Conservation (phyloP, 2,329 filamentous ascomycete species). For the Claviceps quebecensis region DNA sequence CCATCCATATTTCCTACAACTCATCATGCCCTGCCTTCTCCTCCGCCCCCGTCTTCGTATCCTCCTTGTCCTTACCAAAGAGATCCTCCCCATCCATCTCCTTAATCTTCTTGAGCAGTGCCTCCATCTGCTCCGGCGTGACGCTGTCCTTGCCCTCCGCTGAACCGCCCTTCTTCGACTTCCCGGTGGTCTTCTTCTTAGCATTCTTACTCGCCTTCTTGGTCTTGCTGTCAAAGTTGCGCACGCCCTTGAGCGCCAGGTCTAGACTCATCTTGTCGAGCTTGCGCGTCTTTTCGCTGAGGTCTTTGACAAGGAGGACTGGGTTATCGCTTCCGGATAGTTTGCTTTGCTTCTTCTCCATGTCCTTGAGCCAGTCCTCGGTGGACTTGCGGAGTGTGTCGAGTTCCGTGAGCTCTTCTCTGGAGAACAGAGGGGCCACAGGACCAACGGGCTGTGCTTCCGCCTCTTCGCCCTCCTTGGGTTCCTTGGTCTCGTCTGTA, state of each 20-base stretch:
- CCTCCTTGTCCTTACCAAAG: slow-evolving; percentile 13
- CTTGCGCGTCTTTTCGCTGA: slow-evolving; percentile 53
- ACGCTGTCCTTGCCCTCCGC: slow-evolving; percentile 26
- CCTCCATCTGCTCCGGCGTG: slow-evolving; percentile 23
- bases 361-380: slow-evolving; percentile 60
- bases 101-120: slow-evolving; percentile 27
- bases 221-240: slow-evolving; percentile 27
- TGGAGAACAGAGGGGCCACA: slow-evolving; percentile 53
- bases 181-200: slow-evolving; percentile 23
- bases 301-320: slow-evolving; percentile 56
- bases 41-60: slow-evolving; percentile 1
- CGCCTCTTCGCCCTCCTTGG: slow-evolving; percentile 30
- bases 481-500: slow-evolving; percentile 11
- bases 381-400: slow-evolving; percentile 48
- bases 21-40: slow-evolving; percentile 20
- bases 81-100: slow-evolving; percentile 17
- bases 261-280: slow-evolving; percentile 58
- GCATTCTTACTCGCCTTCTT: slow-evolving; percentile 22
- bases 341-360: slow-evolving; percentile 55
- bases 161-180: slow-evolving; percentile 20
- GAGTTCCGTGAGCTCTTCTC: slow-evolving; percentile 56
- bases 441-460: slow-evolving; percentile 34
- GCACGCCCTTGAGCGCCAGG: slow-evolving; percentile 55
- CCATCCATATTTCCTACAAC: slow-evolving; percentile 13
- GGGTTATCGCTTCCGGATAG: slow-evolving; percentile 60